phyloP scores from a whole-genome alignment of 306 rosid genomes.

The Malus sieversii region DNA sequence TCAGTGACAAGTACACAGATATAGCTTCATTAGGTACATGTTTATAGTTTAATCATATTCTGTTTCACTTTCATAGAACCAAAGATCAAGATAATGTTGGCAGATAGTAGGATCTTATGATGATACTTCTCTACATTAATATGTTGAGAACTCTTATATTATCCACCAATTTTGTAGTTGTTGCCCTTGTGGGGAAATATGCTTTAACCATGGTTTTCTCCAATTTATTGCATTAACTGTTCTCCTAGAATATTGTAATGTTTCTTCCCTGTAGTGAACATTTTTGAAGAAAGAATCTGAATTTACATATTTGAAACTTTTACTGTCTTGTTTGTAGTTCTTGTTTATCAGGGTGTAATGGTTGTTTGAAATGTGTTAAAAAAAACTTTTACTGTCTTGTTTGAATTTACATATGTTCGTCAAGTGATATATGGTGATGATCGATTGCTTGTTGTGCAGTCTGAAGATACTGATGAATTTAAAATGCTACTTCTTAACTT shows the following conservation, averaged over 20 bases:
- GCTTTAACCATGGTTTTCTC: neutral
- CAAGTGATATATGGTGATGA: conserved; percentile 94
- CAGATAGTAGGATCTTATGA: neutral
- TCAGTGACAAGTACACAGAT: conserved; percentile 98
- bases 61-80: conserved; percentile 8
- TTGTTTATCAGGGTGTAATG: neutral
- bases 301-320: neutral
- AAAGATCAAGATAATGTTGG: neutral
- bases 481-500: conserved; percentile 87
- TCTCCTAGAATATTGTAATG: neutral
- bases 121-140: neutral
- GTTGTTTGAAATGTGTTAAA: neutral
- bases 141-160: neutral
- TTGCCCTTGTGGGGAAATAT: neutral
- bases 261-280: neutral
- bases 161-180: neutral
- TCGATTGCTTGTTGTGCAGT: conserved; percentile 78
- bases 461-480: conserved; percentile 94
- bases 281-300: neutral
- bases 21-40: conserved; percentile 83
- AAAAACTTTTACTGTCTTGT: too few relatives aligned
- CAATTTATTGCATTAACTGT: neutral
- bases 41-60: conserved; percentile 3
- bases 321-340: neutral
- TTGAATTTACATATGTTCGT: conserved; percentile 42